Percentiles rank a stretch among this genome's conserved stretches.
Evolutionary conservation across 768 basidiomycete genomes (phyloP).

Genomic region (Tylopilus sp.): DNA sequence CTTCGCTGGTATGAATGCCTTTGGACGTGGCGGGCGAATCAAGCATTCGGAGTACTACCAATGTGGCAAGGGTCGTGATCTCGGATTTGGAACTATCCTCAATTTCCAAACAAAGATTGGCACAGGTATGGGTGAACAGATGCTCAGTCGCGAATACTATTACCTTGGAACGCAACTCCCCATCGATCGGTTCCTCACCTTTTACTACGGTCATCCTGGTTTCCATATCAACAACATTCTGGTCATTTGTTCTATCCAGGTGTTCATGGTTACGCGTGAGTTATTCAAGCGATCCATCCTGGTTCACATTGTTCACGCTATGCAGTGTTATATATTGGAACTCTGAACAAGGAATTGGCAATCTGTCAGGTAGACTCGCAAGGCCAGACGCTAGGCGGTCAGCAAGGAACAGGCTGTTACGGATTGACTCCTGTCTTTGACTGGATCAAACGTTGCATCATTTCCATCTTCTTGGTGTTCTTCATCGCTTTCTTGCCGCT

Average conservation of each 20-base stretch:
- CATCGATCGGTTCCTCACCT: slow-evolving; percentile 97
- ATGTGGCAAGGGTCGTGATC: slow-evolving; percentile 98
- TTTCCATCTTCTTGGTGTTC: slow-evolving; percentile 99
- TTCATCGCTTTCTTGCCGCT: slow-evolving; percentile 95
- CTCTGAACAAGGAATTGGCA: slow-evolving; percentile 87
- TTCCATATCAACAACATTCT: slow-evolving; percentile 99
- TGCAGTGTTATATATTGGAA: slow-evolving; percentile 89
- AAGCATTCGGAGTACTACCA: slow-evolving; percentile 99
- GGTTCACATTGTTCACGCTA: slow-evolving; percentile 8
- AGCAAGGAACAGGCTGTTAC: slow-evolving; percentile 79
- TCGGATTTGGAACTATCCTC: slow-evolving; percentile 97
- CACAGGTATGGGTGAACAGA: slow-evolving; percentile 99
- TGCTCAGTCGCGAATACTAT: slow-evolving; percentile 99
- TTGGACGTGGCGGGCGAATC: slow-evolving; percentile 96
- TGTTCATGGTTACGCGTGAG: slow-evolving; percentile 94
- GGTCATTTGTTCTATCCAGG: slow-evolving; percentile 96
- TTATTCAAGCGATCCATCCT: slow-evolving; percentile 18
- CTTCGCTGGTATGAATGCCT: slow-evolving; percentile 98
- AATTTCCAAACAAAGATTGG: slow-evolving; percentile 99
- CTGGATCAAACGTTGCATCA: slow-evolving; percentile 95
- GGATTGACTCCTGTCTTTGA: slow-evolving; percentile 95
- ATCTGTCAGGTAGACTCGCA: slow-evolving; percentile 85
- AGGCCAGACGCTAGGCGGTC: slow-evolving; percentile 77
- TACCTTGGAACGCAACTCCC: slow-evolving; percentile 98
- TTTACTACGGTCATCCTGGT: slow-evolving; percentile 99